Evolutionary conservation across 1,284 basidiomycete species (phyloP).

Genomic region (Meripilus lineatus): DNA sequence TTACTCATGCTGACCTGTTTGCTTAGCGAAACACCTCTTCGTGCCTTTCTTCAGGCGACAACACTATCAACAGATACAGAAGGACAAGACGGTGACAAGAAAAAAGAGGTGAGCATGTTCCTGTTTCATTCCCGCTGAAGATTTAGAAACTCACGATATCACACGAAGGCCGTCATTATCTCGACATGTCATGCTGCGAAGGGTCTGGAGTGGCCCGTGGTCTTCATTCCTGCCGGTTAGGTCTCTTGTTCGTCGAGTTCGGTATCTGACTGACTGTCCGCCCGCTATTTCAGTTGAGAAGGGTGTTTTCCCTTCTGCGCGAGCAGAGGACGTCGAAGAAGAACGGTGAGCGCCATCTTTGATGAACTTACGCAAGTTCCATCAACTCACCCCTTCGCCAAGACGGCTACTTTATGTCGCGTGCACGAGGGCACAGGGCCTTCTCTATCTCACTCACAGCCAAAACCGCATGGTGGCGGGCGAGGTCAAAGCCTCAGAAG

Average conservation of each 20-base stretch:
- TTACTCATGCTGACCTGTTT: not conserved
- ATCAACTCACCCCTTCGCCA: constrained; percentile 1
- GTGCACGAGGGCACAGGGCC: constrained; percentile 80
- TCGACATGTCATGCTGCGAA: constrained; percentile 90
- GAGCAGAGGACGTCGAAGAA: constrained; percentile 76
- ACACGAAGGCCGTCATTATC: constrained; percentile 77
- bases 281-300: constrained; percentile 51
- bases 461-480: constrained; percentile 49
- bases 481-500: constrained; percentile 33
- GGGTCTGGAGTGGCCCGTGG: constrained; percentile 89
- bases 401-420: constrained; percentile 87
- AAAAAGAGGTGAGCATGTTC: constrained; percentile 45
- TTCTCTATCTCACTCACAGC: constrained; percentile 62
- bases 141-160: not conserved
- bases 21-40: constrained; percentile 59
- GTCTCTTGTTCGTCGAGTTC: not conserved
- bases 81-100: constrained; percentile 45
- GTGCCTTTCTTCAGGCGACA: constrained; percentile 80
- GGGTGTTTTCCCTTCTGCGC: constrained; percentile 77
- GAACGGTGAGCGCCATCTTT: constrained; percentile 55
- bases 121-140: not conserved
- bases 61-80: constrained; percentile 84
- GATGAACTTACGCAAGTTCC: not conserved
- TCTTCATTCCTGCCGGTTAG: constrained; percentile 70
- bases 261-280: not conserved